Percentiles rank a stretch among this genome's conserved stretches.
These are phyloP conservation scores for Biancaea sappan DNA, from an alignment of 306 rosid genomes.

Conservation along the genomic window DNA sequence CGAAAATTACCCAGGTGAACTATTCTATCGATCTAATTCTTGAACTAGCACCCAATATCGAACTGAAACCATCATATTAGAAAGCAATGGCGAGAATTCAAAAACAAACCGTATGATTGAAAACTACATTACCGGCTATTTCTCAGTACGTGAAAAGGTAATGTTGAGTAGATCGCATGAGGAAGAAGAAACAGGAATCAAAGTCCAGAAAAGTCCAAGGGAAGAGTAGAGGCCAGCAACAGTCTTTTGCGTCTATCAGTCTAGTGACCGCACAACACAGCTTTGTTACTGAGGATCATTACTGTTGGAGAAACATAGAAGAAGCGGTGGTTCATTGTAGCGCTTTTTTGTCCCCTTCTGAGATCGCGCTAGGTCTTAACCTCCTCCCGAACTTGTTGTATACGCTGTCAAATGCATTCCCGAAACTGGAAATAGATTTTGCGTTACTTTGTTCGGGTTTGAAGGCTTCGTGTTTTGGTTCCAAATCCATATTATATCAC, in stretches of 20 bases:
- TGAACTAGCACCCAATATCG: background rate
- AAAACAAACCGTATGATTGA: conserved; percentile 4
- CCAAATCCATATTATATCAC: too few relatives aligned
- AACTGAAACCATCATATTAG: background rate
- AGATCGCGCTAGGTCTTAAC: too few relatives aligned
- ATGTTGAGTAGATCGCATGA: background rate
- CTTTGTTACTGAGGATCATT: too few relatives aligned
- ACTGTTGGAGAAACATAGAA: background rate
- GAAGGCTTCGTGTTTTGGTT: too few relatives aligned
- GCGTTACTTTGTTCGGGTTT: background rate
- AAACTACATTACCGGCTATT: background rate
- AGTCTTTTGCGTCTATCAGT: background rate
- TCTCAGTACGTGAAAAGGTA: background rate
- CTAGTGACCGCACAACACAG: too few relatives aligned
- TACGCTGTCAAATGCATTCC: too few relatives aligned
- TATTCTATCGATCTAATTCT: background rate
- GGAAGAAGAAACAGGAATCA: too few relatives aligned
- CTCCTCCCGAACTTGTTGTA: background rate
- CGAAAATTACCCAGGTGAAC: background rate
- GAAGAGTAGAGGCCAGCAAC: background rate
- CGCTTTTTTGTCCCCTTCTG: background rate
- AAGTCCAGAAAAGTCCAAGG: too few relatives aligned
- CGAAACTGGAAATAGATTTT: background rate
- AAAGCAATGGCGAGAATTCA: background rate
- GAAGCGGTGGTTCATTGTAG: background rate